Base-by-base conservation (phyloP, 371 early-diverging fungal species). In the Saksenaea vasiformis region DNA sequence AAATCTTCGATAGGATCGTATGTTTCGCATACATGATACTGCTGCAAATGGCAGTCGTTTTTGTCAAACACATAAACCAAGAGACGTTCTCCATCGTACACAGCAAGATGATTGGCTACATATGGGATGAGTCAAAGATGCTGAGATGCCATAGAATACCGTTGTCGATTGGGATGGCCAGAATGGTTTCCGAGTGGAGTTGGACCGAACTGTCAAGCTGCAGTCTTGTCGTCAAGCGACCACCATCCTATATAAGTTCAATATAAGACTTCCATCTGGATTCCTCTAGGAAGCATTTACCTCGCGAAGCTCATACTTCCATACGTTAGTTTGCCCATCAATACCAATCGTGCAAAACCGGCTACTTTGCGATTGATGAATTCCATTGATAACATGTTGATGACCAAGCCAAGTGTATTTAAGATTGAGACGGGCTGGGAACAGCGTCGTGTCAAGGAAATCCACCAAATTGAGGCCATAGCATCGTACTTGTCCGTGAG, bases 401-500 rank as follows among this genome's bases (percentile, higher is more conserved):
- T 90, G 92, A 0, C 90, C 91, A 7, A 82, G 66, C 92, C 92
- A 93, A 1, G 86, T 82, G 58, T 87, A 85, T 56, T 85, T 77
- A 7, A 90, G 64, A 19, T 82, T 72, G 5, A 93, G 70, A 39
- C 81, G 81, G 4, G 91, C 82, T 24, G 79, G 69, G 41, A 85
- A 83, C 66, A 85, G 81, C 0, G 85, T 78, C 1, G 81, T 77
- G 44, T 90, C 91, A 53, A 93, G 86, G 41, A 93, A 89, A 65
- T 93, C 93, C 59, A 91, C 84, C 41, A 93, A 71, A 60, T 90
- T 88, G 64, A 91, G 80, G 10, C 87, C 84, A 64, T 88, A 93
- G 27, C 83, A 80, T 64, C 84, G 77, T 15, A 92, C 58, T 1
- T 87, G 85, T 0, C 92, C 91, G 39, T 87, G 82, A 0, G 60